These are phyloP conservation scores for Colletotrichum sp. DNA, from an alignment of 2,329 filamentous ascomycete genomes.

Conservation along the genomic window DNA sequence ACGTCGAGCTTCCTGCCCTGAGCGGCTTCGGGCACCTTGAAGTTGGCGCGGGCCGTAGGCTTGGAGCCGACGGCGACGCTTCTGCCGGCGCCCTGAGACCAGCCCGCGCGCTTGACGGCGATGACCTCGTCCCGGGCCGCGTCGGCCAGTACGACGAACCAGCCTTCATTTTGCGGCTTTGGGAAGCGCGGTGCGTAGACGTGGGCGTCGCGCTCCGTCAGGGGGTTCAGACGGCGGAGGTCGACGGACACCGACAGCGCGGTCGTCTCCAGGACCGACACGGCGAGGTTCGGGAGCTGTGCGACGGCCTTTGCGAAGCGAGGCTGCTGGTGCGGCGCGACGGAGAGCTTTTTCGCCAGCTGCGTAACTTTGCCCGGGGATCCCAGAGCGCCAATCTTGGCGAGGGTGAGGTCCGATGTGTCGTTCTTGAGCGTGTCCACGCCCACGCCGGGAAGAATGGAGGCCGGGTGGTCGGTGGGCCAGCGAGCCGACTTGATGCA, in stretches of 20 bases:
- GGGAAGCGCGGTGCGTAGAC: constrained; percentile 91
- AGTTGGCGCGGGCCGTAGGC: constrained; percentile 58
- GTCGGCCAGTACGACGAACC: constrained; percentile 82
- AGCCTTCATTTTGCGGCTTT: constrained; percentile 93
- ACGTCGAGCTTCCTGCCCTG: constrained; percentile 72
- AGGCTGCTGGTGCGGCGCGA: constrained; percentile 48
- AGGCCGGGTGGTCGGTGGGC: constrained; percentile 80
- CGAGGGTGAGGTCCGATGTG: constrained; percentile 41
- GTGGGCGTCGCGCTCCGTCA: constrained; percentile 69
- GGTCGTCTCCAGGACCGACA: constrained; percentile 66
- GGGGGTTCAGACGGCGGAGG: constrained; percentile 70
- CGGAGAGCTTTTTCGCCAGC: constrained; percentile 55
- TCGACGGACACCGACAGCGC: constrained; percentile 67
- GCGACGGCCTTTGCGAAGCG: constrained; percentile 65
- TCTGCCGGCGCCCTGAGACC: constrained; percentile 48
- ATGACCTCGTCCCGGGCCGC: constrained; percentile 75
- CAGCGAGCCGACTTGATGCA: constrained; percentile 92
- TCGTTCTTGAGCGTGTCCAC: constrained; percentile 42
- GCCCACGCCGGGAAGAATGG: constrained; percentile 79
- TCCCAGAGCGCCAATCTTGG: constrained; percentile 44
- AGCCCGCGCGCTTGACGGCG: constrained; percentile 85
- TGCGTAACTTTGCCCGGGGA: constrained; percentile 38
- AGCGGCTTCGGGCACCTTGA: constrained; percentile 63
- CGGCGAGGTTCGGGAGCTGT: constrained; percentile 71
- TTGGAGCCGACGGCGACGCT: constrained; percentile 44